Conservation (phyloP, 2,329 filamentous ascomycete species). For the Venturia aucupariae region DNA sequence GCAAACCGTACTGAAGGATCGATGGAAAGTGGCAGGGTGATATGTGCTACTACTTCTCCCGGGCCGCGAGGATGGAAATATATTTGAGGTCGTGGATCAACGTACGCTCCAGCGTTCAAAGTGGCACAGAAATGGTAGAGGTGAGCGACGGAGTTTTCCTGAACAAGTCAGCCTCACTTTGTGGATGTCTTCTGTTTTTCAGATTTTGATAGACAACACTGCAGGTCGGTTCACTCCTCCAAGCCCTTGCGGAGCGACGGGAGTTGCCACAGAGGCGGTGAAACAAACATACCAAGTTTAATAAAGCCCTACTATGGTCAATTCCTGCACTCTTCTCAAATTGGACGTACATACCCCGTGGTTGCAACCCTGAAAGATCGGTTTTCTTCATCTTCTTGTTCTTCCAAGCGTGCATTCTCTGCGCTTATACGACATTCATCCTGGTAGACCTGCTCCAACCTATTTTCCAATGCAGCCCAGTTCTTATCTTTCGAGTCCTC, state of each 20-base stretch:
- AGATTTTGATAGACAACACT: too few species aligned
- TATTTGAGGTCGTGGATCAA: slow-evolving; percentile 61
- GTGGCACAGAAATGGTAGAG: slow-evolving; percentile 71
- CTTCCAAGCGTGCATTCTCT: slow-evolving; percentile 35
- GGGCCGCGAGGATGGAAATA: slow-evolving; percentile 37
- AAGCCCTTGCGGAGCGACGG: too few species aligned
- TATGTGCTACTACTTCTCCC: slow-evolving; percentile 43
- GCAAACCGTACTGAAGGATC: slow-evolving; percentile 50
- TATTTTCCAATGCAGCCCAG: slow-evolving; percentile 59
- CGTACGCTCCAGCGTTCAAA: slow-evolving; percentile 48
- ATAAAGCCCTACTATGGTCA: slow-evolving; percentile 4
- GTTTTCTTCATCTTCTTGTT: slow-evolving; percentile 36
- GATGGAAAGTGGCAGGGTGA: slow-evolving; percentile 63
- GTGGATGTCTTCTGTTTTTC: neutral
- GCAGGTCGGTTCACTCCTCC: too few species aligned
- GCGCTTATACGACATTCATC: slow-evolving; percentile 48
- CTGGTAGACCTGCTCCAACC: slow-evolving; percentile 64
- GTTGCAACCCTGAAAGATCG: slow-evolving; percentile 33
- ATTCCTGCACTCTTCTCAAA: too few species aligned
- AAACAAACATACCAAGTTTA: neutral
- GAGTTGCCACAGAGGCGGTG: too few species aligned
- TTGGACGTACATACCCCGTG: slow-evolving; percentile 27
- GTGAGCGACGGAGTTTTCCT: slow-evolving; percentile 65
- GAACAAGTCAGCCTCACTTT: slow-evolving; percentile 40
- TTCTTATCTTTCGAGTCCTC: slow-evolving; percentile 30